Evolutionary conservation across 345 rosid genomes (phyloP).

Genomic region (Eucalyptus erythrocorys): DNA sequence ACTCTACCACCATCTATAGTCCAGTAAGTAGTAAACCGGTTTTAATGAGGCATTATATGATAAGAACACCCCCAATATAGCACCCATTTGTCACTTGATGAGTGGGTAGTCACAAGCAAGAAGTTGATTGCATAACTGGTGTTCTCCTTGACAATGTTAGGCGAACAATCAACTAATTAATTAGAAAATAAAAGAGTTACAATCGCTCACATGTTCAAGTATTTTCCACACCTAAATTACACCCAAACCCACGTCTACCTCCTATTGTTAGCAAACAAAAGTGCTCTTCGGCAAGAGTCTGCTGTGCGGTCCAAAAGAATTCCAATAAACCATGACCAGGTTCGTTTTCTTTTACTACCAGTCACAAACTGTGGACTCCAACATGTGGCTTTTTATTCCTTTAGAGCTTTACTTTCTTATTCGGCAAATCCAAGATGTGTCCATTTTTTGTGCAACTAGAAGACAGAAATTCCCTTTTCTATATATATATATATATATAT

Average conservation of each 20-base stretch:
- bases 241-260: background rate
- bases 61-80: background rate
- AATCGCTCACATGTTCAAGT: background rate
- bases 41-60: background rate
- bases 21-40: background rate
- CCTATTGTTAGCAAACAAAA: background rate
- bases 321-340: background rate
- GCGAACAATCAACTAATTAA: background rate
- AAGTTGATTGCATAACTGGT: background rate
- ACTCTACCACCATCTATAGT: background rate
- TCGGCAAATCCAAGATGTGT: background rate
- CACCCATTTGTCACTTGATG: background rate
- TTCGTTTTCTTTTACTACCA: background rate
- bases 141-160: background rate
- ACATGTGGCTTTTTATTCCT: background rate
- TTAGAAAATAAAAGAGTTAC: background rate
- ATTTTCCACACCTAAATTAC: background rate
- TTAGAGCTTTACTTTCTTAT: background rate
- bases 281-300: background rate
- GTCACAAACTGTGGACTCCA: background rate
- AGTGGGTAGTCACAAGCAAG: background rate
- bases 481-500: too few relatives aligned
- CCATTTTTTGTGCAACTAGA: background rate
- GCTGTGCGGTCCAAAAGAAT: background rate
- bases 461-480: background rate